These are phyloP conservation scores for Ogataea ganodermae DNA, from an alignment of 805 yeast genomes.

Conservation along the genomic window DNA sequence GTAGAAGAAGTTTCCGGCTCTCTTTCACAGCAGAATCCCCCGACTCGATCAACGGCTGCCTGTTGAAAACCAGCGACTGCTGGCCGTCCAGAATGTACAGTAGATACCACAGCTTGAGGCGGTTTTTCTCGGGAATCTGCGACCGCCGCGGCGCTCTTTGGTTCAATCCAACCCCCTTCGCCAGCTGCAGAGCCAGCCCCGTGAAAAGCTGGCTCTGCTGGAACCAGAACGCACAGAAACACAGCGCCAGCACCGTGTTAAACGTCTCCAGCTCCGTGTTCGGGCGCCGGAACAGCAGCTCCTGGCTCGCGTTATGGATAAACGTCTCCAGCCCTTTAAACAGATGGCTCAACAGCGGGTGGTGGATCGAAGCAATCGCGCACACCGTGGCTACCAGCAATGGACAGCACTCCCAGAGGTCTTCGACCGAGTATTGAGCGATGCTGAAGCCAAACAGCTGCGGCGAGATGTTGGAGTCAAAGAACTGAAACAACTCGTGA, in stretches of 20 bases:
- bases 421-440: conserved; percentile 48
- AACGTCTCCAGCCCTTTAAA: conserved; percentile 31
- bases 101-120: conserved; percentile 65
- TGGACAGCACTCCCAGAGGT: conserved; percentile 57
- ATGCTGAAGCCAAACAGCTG: conserved; percentile 68
- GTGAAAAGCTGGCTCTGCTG: conserved; percentile 65
- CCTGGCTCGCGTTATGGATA: conserved; percentile 33
- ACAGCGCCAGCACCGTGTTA: conserved; percentile 61
- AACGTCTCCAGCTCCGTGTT: conserved; percentile 50
- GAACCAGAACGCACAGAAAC: conserved; percentile 70
- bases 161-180: conserved; percentile 53
- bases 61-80: conserved; percentile 60
- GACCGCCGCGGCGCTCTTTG: conserved; percentile 12
- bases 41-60: conserved; percentile 54
- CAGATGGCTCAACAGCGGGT: conserved; percentile 39
- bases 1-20: conserved; percentile 40
- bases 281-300: conserved; percentile 38
- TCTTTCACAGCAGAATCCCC: conserved; percentile 47
- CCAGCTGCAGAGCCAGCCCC: conserved; percentile 67
- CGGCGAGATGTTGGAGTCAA: conserved; percentile 57
- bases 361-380: conserved; percentile 63
- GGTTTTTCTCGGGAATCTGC: conserved; percentile 39
- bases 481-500: conserved; percentile 49
- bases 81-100: conserved; percentile 68
- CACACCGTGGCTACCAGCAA: conserved; percentile 60